Evolutionary conservation across 495 filamentous ascomycete species (phyloP).

Genomic region (Thozetella sp.): DNA sequence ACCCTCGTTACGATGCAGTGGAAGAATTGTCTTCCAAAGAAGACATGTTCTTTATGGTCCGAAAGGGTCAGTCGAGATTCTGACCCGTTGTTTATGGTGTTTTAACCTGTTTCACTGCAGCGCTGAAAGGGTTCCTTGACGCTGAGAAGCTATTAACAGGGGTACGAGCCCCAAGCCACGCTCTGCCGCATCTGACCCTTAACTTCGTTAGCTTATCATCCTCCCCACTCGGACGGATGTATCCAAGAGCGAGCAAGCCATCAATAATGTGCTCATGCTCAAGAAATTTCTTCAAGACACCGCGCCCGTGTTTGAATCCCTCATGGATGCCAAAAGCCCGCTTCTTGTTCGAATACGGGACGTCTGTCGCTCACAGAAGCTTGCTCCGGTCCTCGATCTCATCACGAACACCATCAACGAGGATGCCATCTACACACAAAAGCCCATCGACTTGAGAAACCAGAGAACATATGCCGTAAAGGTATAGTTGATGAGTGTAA

Average conservation of each 20-base stretch:
- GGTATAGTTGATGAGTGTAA: slow-evolving; percentile 38
- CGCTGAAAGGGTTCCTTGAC: slow-evolving; percentile 74
- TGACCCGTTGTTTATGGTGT: slow-evolving; percentile 14
- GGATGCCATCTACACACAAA: slow-evolving; percentile 75
- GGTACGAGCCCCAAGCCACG: slow-evolving; percentile 38
- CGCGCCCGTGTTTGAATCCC: slow-evolving; percentile 65
- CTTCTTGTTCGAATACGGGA: slow-evolving; percentile 68
- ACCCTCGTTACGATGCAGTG: slow-evolving; percentile 76
- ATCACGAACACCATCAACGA: slow-evolving; percentile 79
- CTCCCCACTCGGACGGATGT: slow-evolving; percentile 49
- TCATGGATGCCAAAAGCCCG: slow-evolving; percentile 56
- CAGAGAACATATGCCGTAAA: slow-evolving; percentile 93
- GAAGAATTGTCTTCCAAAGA: slow-evolving; percentile 83
- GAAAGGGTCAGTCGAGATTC: slow-evolving; percentile 52
- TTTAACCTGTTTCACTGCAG: slow-evolving; percentile 29
- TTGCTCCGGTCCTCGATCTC: slow-evolving; percentile 58
- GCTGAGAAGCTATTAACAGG: slow-evolving; percentile 67
- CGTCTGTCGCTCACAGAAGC: slow-evolving; percentile 65
- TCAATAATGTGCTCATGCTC: slow-evolving; percentile 29
- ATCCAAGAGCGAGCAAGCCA: slow-evolving; percentile 15
- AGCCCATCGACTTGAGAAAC: slow-evolving; percentile 84
- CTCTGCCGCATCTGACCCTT: no score
- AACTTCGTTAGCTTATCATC: slow-evolving; percentile 33
- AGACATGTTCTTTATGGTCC: slow-evolving; percentile 81
- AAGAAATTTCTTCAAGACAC: slow-evolving; percentile 71